Base-by-base conservation (phyloP, 805 yeast genomes). In the Metschnikowia noctiluminum region DNA sequence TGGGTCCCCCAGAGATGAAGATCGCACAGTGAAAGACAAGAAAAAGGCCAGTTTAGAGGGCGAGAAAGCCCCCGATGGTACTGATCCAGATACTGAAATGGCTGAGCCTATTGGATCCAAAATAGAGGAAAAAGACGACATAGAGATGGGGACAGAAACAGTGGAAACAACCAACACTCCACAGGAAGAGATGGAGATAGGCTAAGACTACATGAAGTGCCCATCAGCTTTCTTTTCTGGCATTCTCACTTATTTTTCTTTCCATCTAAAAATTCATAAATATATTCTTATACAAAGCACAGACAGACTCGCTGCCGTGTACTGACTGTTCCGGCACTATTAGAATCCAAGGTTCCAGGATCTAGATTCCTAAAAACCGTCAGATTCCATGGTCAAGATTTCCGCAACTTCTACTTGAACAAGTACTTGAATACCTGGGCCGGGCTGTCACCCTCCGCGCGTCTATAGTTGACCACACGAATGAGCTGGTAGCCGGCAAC, bases 401-500 rank as follows among this genome's bases (percentile, higher is more conserved):
- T 38, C 31, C 14, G 35, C 26, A 11, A 13, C 26, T 12, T 30
- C 46, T 37, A 46, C 48, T 74, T 73, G 31, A 82, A 45, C 45
- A 89, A 74, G 66, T 88, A 85, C 50, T 77, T 68, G 44, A 82
- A 47, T 26, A 84, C 79, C 60, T 82, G 79, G n/a, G 62, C 49
- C 9, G 81, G 62, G 31, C 82, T 61, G 62, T 87, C 91, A 38
- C 96, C 96, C 46, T 71, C 61, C 2, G 69, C 67, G 35, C 65
- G 58, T 73, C 96, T 85, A 75, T 82, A 89, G 52, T 75, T 71
- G 60, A 73, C 74, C 47, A 92, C 80, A 71, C 99, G 81, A 40
- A 70, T 61, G 35, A 94, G 69, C 75, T 92, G 98, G 65, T 76
- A 81, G 30, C 92, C 87, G 2, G 98, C 97, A 42, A 95, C 96